Evolutionary conservation across 2,329 filamentous ascomycete species (phyloP).

Genomic region (Fusarium dimerum): DNA sequence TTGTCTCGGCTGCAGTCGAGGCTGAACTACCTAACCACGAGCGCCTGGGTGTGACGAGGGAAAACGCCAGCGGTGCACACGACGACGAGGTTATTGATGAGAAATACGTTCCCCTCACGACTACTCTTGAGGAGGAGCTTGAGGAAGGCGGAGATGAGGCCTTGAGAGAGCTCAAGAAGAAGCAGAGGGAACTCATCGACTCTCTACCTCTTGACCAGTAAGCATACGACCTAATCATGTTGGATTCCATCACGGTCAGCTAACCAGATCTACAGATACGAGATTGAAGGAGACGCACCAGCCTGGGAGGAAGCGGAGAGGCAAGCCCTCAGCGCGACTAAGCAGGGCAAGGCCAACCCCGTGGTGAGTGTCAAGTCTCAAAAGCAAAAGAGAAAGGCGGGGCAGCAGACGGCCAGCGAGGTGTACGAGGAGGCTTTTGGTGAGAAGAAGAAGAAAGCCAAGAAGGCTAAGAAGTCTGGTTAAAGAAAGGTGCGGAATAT

Average conservation of each 20-base stretch:
- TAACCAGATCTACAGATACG: slow-evolving; percentile 49
- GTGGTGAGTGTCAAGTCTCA: slow-evolving; percentile 82
- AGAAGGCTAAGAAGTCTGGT: slow-evolving; percentile 41
- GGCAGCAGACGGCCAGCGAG: slow-evolving; percentile 54
- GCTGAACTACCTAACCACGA: slow-evolving; percentile 63
- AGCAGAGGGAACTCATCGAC: slow-evolving; percentile 87
- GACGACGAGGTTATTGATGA: slow-evolving; percentile 68
- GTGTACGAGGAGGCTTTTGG: slow-evolving; percentile 63
- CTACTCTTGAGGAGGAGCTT: slow-evolving; percentile 76
- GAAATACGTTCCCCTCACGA: slow-evolving; percentile 70
- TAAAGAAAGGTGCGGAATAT: slow-evolving; percentile 23
- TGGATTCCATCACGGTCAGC: not conserved
- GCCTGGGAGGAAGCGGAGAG: slow-evolving; percentile 74
- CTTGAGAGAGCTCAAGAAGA: slow-evolving; percentile 68
- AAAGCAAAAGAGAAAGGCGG: slow-evolving; percentile 75
- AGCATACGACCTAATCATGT: slow-evolving; percentile 11
- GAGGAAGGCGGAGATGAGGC: slow-evolving; percentile 81
- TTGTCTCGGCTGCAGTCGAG: slow-evolving; percentile 74
- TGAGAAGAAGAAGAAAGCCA: slow-evolving; percentile 57
- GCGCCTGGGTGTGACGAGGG: slow-evolving; percentile 58
- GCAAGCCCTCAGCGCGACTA: slow-evolving; percentile 62
- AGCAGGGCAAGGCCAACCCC: slow-evolving; percentile 56
- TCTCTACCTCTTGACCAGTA: slow-evolving; percentile 79
- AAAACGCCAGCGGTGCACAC: slow-evolving; percentile 63
- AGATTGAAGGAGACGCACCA: slow-evolving; percentile 62